Evolutionary conservation across 2,329 filamentous ascomycete species (phyloP).

Genomic region (Sclerotinia trifoliorum): DNA sequence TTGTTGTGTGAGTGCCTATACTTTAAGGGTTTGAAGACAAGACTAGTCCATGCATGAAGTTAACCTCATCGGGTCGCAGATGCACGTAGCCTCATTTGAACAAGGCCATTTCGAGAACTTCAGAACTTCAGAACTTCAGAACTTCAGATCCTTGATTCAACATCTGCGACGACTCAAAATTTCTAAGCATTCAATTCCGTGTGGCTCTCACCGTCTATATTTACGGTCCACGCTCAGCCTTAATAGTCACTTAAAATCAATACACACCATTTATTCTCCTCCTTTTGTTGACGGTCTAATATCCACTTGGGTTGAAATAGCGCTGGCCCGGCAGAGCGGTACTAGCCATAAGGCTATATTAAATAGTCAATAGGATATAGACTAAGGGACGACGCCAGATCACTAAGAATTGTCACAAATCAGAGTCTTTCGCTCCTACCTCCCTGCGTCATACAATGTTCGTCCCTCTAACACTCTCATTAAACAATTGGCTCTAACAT

Average conservation of each 20-base stretch:
- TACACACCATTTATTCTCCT: not conserved
- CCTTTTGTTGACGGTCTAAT: not conserved
- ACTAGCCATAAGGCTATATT: not conserved
- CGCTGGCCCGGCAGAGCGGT: not conserved
- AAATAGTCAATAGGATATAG: not conserved
- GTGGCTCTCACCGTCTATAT: not conserved
- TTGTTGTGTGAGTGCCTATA: not conserved
- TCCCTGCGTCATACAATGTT: not conserved
- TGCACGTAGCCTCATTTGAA: slow-evolving; percentile 2
- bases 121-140: slow-evolving; percentile 1
- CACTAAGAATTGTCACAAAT: not conserved
- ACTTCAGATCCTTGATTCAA: not conserved
- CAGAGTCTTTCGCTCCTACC: slow-evolving; percentile 22
- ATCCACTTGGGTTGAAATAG: not conserved
- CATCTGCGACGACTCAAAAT: not conserved
- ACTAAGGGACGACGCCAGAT: not conserved
- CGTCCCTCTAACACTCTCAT: not conserved
- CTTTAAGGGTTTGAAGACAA: not conserved
- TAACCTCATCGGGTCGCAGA: not conserved
- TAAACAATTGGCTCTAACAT: not conserved
- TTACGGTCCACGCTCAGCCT: not conserved
- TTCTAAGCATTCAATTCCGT: not conserved
- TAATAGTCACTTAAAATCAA: not conserved
- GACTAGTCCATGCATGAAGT: not conserved
- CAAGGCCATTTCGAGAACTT: not conserved